Evolutionary conservation across 192 early-diverging fungal genomes (phyloP), one percentile per base, ranked within the genome.

Genomic region (Coemansia sp.): DNA sequence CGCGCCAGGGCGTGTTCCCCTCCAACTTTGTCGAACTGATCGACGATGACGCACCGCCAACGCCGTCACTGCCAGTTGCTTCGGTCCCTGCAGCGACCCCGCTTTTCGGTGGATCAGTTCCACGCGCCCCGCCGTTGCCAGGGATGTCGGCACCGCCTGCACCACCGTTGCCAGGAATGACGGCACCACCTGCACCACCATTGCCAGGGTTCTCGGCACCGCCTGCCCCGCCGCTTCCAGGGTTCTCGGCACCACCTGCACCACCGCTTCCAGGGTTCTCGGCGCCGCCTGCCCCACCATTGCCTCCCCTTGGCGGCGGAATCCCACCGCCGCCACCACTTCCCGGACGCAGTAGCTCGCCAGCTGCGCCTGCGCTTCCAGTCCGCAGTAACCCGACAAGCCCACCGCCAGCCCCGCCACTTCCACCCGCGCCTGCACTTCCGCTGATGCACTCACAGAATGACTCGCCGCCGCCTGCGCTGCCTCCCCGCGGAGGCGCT

Each of bases 1-100:
- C 78, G 20, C 80, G 87, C 10, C 82, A 82, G 38, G 94, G 94
- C 26, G 70, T 95, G 38, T 97, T 97, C 82, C 94, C 94, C 22
- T 84, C 85, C 39, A 88, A 88, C 74, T 88, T 84, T 70, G 86
- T 88, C 24, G 85, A 85, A 50, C 58, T 85, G 49, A 80, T 86
- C 51, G 83, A 83, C 29, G 61, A 66, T 60, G 54, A 62, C 45
- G 35, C 5, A 38, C 18, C 16, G 10, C 24, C 5, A 38, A 1
- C 16, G 10, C 24, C 32, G 18, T 14, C 66, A 1, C 56, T 54
- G 13, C 41, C 68, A 22, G 38, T 26, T 24, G 18, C 48, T 9
- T 18, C 48, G 8, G 48, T 20, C 5, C 18, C 48, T 19, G 48
- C 48, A 8, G 18, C 48, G 38, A 72, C 61, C 13, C 50, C 41